Evolutionary conservation across 2,329 filamentous ascomycete genomes (phyloP).

Genomic region (Bipolaris victoriae): DNA sequence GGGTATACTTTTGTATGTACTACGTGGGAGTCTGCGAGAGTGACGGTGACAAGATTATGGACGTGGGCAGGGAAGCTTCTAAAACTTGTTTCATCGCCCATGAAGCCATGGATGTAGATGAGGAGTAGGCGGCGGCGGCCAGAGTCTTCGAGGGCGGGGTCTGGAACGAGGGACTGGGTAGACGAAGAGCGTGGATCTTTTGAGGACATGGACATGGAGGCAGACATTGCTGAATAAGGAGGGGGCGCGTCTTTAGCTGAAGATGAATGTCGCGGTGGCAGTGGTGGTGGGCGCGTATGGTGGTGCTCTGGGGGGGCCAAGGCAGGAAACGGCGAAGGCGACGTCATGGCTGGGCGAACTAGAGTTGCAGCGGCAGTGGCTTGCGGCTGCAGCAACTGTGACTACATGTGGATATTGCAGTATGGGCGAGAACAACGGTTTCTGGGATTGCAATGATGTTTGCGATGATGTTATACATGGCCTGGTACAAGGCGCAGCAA

Average conservation of each 20-base stretch:
- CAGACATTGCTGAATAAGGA: constrained; percentile 30
- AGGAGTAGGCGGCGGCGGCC: constrained; percentile 68
- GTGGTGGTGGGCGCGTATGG: constrained; percentile 33
- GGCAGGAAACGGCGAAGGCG: constrained; percentile 10
- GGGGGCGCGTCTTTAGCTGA: constrained; percentile 18
- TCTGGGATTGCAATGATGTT: neutral
- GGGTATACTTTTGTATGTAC: constrained; percentile 89
- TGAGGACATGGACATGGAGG: constrained; percentile 39
- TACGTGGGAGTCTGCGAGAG: constrained; percentile 73
- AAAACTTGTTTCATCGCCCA: constrained; percentile 87
- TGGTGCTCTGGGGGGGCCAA: constrained; percentile 17
- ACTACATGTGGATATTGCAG: constrained; percentile 4
- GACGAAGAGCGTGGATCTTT: constrained; percentile 55
- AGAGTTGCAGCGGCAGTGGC: constrained; percentile 11
- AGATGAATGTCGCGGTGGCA: constrained; percentile 37
- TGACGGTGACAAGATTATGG: constrained; percentile 72
- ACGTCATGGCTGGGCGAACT: constrained; percentile 27
- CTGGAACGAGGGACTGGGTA: constrained; percentile 53
- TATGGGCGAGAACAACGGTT: neutral
- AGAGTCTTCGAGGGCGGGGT: constrained; percentile 35
- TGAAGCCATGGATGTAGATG: constrained; percentile 88
- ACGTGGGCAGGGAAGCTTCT: constrained; percentile 86
- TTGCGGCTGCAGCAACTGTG: constrained; percentile 5
- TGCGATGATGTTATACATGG: neutral
- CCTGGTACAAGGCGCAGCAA: neutral